A percentile compares a stretch with the other conserved stretches of the same genome.
These are phyloP conservation scores for Populus tremula DNA, from an alignment of 345 rosid species.

Conservation along the genomic window DNA sequence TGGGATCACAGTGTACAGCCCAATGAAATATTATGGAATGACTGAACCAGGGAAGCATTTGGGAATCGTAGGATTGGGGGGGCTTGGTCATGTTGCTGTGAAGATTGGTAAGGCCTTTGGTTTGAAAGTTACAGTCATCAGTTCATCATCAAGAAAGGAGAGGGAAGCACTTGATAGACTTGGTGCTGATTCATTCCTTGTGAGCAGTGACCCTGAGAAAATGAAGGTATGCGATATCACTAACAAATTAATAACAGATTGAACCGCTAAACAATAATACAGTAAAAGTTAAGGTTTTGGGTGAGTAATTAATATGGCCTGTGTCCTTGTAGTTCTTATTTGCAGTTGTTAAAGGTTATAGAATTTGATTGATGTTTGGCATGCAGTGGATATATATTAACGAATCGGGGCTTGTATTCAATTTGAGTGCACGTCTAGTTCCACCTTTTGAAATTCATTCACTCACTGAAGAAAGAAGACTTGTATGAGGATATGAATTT, in stretches of 20 bases:
- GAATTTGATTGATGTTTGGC: not conserved
- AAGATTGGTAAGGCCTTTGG: slow-evolving; percentile 87
- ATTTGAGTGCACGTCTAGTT: not conserved
- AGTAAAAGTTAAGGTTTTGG: not conserved
- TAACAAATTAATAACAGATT: not conserved
- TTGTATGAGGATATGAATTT: too few species aligned
- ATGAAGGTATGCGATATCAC: slow-evolving; percentile 51
- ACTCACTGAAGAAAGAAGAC: too few species aligned
- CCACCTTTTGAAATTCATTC: not conserved
- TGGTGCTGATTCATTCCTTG: slow-evolving; percentile 63
- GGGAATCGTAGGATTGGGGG: slow-evolving; percentile 88
- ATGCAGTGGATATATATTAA: not conserved
- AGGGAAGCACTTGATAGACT: slow-evolving; percentile 48
- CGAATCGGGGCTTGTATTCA: not conserved
- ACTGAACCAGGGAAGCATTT: slow-evolving; percentile 78
- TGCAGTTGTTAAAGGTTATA: not conserved
- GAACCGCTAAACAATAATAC: not conserved
- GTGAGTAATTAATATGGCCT: not conserved
- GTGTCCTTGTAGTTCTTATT: not conserved
- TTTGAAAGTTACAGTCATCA: slow-evolving; percentile 77
- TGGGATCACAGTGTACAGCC: slow-evolving; percentile 85
- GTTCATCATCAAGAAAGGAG: slow-evolving; percentile 58
- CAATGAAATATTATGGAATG: slow-evolving; percentile 87
- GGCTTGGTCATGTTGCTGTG: slow-evolving; percentile 89
- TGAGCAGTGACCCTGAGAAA: slow-evolving; percentile 50